phyloP scores from a whole-genome alignment of 2,329 filamentous ascomycete species.

The Exophiala xenobiotica region DNA sequence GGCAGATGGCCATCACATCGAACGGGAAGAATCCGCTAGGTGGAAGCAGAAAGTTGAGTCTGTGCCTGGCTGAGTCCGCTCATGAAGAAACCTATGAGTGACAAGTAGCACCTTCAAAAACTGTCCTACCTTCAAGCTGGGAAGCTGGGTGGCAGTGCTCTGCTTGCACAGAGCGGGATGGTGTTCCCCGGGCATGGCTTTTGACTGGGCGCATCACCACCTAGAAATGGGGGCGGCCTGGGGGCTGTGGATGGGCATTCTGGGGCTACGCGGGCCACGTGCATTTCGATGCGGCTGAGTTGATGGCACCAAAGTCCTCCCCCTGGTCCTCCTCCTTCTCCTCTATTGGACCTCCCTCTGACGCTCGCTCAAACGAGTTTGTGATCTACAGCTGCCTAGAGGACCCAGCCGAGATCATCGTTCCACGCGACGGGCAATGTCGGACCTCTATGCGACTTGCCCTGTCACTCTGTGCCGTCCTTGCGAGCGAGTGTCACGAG shows the following conservation, averaged over 20 bases:
- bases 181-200: background rate
- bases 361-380: background rate
- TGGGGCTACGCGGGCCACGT: background rate
- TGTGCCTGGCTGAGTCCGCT: too few relatives aligned
- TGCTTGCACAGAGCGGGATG: slow-evolving; percentile 4
- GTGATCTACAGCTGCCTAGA: background rate
- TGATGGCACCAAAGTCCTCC: background rate
- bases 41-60: too few relatives aligned
- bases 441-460: too few relatives aligned
- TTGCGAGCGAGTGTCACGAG: too few relatives aligned
- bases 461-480: too few relatives aligned
- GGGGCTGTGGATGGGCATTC: background rate
- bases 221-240: background rate
- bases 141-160: slow-evolving; percentile 17
- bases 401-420: background rate
- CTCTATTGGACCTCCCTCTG: background rate
- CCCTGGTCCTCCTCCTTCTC: background rate
- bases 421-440: background rate
- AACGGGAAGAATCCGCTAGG: too few relatives aligned
- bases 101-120: too few relatives aligned
- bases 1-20: background rate
- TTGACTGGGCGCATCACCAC: background rate
- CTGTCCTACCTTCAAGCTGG: too few relatives aligned
- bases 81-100: too few relatives aligned
- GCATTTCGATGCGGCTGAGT: background rate